Conservation (phyloP, 495 filamentous ascomycete genomes). For the Xylaria telfairii region DNA sequence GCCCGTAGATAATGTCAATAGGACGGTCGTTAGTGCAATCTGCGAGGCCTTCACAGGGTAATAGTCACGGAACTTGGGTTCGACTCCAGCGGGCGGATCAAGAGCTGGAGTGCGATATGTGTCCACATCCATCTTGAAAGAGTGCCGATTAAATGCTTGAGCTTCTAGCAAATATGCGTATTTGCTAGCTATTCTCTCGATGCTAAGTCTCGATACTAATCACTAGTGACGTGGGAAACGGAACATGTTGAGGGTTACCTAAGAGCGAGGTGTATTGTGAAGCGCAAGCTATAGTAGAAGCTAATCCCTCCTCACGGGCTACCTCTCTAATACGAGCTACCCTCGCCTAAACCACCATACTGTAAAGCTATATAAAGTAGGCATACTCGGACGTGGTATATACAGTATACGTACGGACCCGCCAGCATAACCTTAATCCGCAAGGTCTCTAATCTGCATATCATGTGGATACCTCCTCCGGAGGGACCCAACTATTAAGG, state of each 20-base stretch:
- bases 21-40: conserved; percentile 13
- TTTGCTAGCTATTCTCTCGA: neutral
- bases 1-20: neutral
- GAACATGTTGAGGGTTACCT: neutral
- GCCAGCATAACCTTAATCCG: too few species aligned
- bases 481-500: too few species aligned
- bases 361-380: too few species aligned
- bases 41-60: conserved; percentile 15
- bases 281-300: neutral
- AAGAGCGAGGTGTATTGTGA: neutral
- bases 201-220: neutral
- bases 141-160: neutral
- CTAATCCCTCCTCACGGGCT: too few species aligned
- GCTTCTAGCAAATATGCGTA: neutral
- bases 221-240: neutral
- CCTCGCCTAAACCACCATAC: too few species aligned
- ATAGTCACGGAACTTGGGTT: conserved; percentile 11
- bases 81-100: conserved; percentile 7
- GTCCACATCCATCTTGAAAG: conserved; percentile 17
- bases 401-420: too few species aligned
- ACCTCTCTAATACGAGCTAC: too few species aligned
- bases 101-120: conserved; percentile 17
- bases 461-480: too few species aligned
- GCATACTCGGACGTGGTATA: too few species aligned
- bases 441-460: too few species aligned